These are phyloP conservation scores for Vitis vinifera DNA, from an alignment of 164 flowering plant species.

Conservation along the genomic window ASM3070453v1 NC_081814.1:9447001-9447500, in stretches of 20 bases:
- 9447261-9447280: rapidly evolving
- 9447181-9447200: background rate
- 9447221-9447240: too few species aligned
- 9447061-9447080: too few species aligned
- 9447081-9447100: too few species aligned
- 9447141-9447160: too few species aligned
- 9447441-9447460: slow-evolving; percentile 11
- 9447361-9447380: background rate
- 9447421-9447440: slow-evolving; percentile 6
- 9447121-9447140: too few species aligned
- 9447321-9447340: background rate
- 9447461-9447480: slow-evolving; percentile 18
- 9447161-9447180: background rate
- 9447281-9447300: background rate
- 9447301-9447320: background rate
- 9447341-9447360: background rate
- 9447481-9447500: slow-evolving; percentile 20
- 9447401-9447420: slow-evolving; percentile 7
- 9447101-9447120: too few species aligned
- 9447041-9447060: too few species aligned
- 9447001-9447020: too few species aligned
- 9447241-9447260: too few species aligned
- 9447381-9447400: background rate
- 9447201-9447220: background rate
- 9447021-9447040: too few species aligned